Evolutionary conservation across 768 basidiomycete species (phyloP).

Genomic region (Xerocomus spinulosus): DNA sequence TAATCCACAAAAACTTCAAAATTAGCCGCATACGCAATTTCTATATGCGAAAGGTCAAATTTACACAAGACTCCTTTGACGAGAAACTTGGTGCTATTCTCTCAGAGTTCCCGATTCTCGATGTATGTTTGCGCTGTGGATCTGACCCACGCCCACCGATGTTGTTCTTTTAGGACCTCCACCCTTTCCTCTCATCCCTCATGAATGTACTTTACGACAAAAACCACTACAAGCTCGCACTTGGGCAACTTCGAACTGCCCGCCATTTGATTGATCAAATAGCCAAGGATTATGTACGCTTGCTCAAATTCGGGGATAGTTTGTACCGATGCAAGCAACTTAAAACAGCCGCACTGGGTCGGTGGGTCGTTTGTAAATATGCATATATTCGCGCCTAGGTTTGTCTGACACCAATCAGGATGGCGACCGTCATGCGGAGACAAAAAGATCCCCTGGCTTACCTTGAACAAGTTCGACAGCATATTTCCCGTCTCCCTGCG

Average conservation of each 20-base stretch:
- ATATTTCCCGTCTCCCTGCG: slow-evolving; percentile 95
- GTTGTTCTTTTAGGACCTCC: slow-evolving; percentile 60
- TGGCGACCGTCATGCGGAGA: slow-evolving; percentile 98
- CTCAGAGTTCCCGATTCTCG: slow-evolving; percentile 95
- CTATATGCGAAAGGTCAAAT: slow-evolving; percentile 99
- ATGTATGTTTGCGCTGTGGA: slow-evolving; percentile 51
- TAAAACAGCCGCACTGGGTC: slow-evolving; percentile 94
- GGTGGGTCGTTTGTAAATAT: slow-evolving; percentile 48
- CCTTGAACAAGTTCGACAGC: slow-evolving; percentile 98
- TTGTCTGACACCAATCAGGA: slow-evolving; percentile 42
- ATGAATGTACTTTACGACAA: slow-evolving; percentile 99
- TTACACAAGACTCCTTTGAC: slow-evolving; percentile 94
- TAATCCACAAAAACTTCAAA: slow-evolving; percentile 99
- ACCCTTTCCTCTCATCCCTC: slow-evolving; percentile 92
- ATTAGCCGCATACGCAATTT: slow-evolving; percentile 97
- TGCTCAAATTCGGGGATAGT: slow-evolving; percentile 97
- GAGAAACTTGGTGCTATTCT: slow-evolving; percentile 93
- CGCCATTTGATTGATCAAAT: slow-evolving; percentile 96
- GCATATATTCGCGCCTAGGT: not conserved
- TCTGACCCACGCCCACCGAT: slow-evolving; percentile 3
- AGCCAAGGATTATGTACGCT: slow-evolving; percentile 92
- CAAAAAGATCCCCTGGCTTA: slow-evolving; percentile 99
- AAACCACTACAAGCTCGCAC: slow-evolving; percentile 98
- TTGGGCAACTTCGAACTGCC: slow-evolving; percentile 94
- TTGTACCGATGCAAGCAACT: slow-evolving; percentile 98